These are phyloP conservation scores for Amniculicola lignicola DNA, from an alignment of 495 filamentous ascomycete species.

Conservation along the genomic window DNA sequence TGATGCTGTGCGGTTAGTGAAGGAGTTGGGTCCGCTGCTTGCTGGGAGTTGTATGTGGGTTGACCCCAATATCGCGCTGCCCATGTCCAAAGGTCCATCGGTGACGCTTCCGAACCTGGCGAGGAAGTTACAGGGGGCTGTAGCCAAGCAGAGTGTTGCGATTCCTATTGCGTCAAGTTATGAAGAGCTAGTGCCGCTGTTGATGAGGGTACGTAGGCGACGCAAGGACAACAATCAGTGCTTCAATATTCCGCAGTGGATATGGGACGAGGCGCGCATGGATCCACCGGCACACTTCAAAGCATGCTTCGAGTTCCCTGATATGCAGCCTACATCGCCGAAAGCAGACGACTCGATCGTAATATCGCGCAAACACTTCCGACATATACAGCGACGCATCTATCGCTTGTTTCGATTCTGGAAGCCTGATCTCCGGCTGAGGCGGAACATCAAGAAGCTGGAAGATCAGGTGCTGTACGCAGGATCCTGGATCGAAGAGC, in stretches of 20 bases:
- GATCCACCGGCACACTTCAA: conserved; percentile 4
- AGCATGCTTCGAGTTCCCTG: background rate
- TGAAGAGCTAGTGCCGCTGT: conserved; percentile 1
- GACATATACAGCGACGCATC: conserved; percentile 6
- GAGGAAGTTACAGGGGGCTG: conserved; percentile 1
- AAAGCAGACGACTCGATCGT: conserved; percentile 5
- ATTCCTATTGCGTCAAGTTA: background rate
- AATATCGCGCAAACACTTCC: conserved; percentile 9
- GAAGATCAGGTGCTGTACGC: conserved; percentile 9
- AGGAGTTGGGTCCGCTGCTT: conserved; percentile 10
- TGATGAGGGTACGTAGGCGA: conserved; percentile 11
- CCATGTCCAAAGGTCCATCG: background rate
- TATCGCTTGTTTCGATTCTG: conserved; percentile 5
- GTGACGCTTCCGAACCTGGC: background rate
- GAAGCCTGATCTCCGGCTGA: background rate
- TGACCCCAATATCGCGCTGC: background rate
- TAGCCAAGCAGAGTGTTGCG: background rate
- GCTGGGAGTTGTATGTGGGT: conserved; percentile 22
- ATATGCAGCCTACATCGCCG: background rate
- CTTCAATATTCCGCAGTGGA: conserved; percentile 13
- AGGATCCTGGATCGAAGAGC: conserved; percentile 7
- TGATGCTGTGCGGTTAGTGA: conserved; percentile 11
- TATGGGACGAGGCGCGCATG: conserved; percentile 12
- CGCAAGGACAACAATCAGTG: conserved; percentile 3
- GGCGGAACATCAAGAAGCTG: conserved; percentile 13